Conservation (phyloP, 495 filamentous ascomycete genomes). For the Aspergillus mulundensis region DNA sequence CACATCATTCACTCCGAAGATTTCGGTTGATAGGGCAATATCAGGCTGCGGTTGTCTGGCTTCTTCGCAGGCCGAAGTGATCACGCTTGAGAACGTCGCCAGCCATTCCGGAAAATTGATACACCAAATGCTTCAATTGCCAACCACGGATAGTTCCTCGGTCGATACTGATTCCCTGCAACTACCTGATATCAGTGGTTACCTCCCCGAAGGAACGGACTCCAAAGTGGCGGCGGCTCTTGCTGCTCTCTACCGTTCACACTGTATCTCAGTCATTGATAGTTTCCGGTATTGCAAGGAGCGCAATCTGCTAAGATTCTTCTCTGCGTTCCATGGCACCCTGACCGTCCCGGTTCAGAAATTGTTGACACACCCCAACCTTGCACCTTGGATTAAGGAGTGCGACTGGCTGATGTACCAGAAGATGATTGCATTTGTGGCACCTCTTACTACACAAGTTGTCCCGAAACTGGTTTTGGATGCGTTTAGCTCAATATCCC, state of each 20-base stretch:
- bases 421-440: slow-evolving; percentile 89
- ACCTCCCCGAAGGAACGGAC: slow-evolving; percentile 71
- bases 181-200: slow-evolving; percentile 73
- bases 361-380: slow-evolving; percentile 71
- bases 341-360: slow-evolving; percentile 97
- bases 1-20: slow-evolving; percentile 33
- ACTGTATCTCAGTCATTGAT: slow-evolving; percentile 92
- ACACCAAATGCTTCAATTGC: slow-evolving; percentile 63
- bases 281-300: slow-evolving; percentile 93
- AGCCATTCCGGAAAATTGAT: slow-evolving; percentile 53
- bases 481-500: slow-evolving; percentile 78
- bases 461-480: slow-evolving; percentile 79
- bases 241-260: slow-evolving; percentile 81
- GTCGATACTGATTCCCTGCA: slow-evolving; percentile 64
- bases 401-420: slow-evolving; percentile 95
- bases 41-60: slow-evolving; percentile 30
- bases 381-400: slow-evolving; percentile 90
- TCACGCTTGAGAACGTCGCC: slow-evolving; percentile 41
- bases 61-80: slow-evolving; percentile 19
- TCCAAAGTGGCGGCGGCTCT: slow-evolving; percentile 76
- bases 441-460: slow-evolving; percentile 79
- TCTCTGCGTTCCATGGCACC: slow-evolving; percentile 90
- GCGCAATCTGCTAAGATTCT: slow-evolving; percentile 91
- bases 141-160: slow-evolving; percentile 45
- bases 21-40: slow-evolving; percentile 20